Evolutionary conservation across 441 rosid species (phyloP).

Genomic region (Pelargonium australe): DNA sequence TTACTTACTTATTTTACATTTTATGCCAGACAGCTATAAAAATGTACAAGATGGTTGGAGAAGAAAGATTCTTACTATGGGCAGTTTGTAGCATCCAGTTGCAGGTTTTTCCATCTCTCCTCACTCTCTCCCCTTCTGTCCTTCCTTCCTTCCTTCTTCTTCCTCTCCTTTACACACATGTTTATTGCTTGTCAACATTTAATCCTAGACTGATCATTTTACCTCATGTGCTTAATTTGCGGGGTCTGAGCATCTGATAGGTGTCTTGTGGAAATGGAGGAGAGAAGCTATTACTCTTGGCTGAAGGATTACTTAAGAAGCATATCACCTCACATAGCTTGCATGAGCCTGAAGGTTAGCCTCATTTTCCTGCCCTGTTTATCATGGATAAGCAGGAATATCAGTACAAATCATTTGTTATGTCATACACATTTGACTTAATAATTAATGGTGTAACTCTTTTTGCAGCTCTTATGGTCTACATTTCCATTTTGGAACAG

Average conservation of each 20-base stretch:
- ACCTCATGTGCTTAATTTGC: slow-evolving; percentile 13
- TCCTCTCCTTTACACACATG: not conserved
- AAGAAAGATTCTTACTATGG: slow-evolving; percentile 96
- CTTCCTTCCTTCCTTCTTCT: not conserved
- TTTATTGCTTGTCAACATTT: not conserved
- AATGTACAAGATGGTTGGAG: slow-evolving; percentile 92
- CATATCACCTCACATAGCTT: slow-evolving; percentile 84
- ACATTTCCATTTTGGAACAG: slow-evolving; percentile 87
- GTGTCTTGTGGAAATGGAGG: slow-evolving; percentile 84
- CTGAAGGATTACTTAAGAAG: slow-evolving; percentile 93
- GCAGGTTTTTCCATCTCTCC: slow-evolving; percentile 49
- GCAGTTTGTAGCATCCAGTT: slow-evolving; percentile 99
- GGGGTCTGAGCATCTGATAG: slow-evolving; percentile 32
- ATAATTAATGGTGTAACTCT: slow-evolving; percentile 15
- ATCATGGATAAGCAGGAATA: not conserved
- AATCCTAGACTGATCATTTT: not conserved
- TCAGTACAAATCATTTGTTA: slow-evolving; percentile 1
- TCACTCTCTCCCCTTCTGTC: slow-evolving; percentile 1
- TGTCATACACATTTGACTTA: slow-evolving; percentile 5
- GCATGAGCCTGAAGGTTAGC: slow-evolving; percentile 94
- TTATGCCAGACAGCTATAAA: slow-evolving; percentile 86
- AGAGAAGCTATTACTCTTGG: slow-evolving; percentile 74
- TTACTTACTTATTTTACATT: slow-evolving; percentile 20
- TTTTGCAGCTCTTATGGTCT: slow-evolving; percentile 78
- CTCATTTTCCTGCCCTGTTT: slow-evolving; percentile 13